Conservation (phyloP, 768 basidiomycete genomes). For the Podaxis sp. region DNA sequence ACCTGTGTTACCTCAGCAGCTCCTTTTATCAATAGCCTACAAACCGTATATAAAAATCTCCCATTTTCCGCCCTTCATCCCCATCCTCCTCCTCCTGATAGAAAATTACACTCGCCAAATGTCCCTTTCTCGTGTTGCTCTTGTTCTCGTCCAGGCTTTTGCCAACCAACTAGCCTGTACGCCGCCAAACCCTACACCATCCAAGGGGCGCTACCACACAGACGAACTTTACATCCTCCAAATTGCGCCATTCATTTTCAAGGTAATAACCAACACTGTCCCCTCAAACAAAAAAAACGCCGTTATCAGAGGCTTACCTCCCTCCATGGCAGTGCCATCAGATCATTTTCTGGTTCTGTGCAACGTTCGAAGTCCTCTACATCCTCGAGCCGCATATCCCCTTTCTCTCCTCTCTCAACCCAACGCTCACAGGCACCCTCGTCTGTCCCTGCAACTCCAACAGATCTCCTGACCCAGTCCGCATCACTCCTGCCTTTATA, state of each 20-base stretch:
- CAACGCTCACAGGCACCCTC: slow-evolving; percentile 29
- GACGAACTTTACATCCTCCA: slow-evolving; percentile 51
- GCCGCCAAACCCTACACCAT: slow-evolving; percentile 55
- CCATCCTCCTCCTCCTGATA: neutral
- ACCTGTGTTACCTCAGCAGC: slow-evolving; percentile 1
- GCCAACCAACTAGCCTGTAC: slow-evolving; percentile 53
- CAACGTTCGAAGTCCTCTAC: slow-evolving; percentile 49
- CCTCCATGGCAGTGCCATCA: slow-evolving; percentile 43
- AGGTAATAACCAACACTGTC: slow-evolving; percentile 30
- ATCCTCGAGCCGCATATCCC: slow-evolving; percentile 32
- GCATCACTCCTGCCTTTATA: slow-evolving; percentile 43
- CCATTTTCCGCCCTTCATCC: neutral
- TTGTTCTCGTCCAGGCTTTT: slow-evolving; percentile 49
- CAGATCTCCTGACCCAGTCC: slow-evolving; percentile 27
- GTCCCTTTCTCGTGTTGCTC: slow-evolving; percentile 46
- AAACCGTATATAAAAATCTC: slow-evolving; percentile 18
- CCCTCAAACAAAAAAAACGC: neutral
- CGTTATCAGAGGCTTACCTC: neutral
- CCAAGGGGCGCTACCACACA: slow-evolving; percentile 52
- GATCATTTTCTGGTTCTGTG: slow-evolving; percentile 48
- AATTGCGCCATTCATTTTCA: slow-evolving; percentile 57
- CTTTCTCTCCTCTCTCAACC: slow-evolving; percentile 30
- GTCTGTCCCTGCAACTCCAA: slow-evolving; percentile 29
- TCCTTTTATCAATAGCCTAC: neutral
- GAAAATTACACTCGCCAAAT: slow-evolving; percentile 26